Conservation (phyloP, 2,329 filamentous ascomycete species). For the Aspergillus hortae region DNA sequence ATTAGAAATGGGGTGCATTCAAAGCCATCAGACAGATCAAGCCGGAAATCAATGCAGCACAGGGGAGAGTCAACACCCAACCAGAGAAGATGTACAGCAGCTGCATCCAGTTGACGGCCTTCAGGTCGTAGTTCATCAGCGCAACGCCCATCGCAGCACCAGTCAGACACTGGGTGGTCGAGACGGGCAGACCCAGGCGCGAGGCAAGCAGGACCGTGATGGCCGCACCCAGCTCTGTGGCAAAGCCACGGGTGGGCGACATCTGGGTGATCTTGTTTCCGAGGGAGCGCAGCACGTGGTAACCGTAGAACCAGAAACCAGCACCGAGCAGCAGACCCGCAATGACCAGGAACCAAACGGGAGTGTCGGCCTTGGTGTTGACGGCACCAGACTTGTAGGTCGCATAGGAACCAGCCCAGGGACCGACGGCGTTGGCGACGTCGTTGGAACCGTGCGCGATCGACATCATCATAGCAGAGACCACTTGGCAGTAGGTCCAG, state of each 20-base stretch:
- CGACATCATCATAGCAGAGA: constrained; percentile 41
- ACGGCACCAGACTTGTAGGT: constrained; percentile 32
- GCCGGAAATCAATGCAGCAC: constrained; percentile 40
- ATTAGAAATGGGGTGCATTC: constrained; percentile 36
- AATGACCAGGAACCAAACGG: constrained; percentile 40
- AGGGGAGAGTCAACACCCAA: constrained; percentile 45
- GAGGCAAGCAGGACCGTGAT: constrained; percentile 37
- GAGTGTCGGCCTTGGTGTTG: constrained; percentile 30
- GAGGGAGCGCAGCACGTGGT: constrained; percentile 38
- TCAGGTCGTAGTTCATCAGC: constrained; percentile 34
- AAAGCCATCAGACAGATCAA: constrained; percentile 41
- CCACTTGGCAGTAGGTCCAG: constrained; percentile 45
- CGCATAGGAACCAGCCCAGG: constrained; percentile 38
- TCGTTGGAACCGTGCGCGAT: constrained; percentile 46
- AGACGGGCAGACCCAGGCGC: constrained; percentile 33
- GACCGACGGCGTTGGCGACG: constrained; percentile 43
- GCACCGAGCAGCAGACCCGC: constrained; percentile 38
- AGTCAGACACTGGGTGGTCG: constrained; percentile 38
- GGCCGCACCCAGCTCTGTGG: constrained; percentile 41
- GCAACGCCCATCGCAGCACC: constrained; percentile 35
- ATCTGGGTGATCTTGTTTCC: constrained; percentile 44
- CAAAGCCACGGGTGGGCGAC: constrained; percentile 28
- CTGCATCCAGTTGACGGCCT: constrained; percentile 46
- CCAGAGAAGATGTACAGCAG: constrained; percentile 42
- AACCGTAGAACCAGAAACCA: constrained; percentile 44